These are phyloP conservation scores for Didymella sp. DNA, from an alignment of 2,329 filamentous ascomycete genomes.

Conservation along the genomic window DNA sequence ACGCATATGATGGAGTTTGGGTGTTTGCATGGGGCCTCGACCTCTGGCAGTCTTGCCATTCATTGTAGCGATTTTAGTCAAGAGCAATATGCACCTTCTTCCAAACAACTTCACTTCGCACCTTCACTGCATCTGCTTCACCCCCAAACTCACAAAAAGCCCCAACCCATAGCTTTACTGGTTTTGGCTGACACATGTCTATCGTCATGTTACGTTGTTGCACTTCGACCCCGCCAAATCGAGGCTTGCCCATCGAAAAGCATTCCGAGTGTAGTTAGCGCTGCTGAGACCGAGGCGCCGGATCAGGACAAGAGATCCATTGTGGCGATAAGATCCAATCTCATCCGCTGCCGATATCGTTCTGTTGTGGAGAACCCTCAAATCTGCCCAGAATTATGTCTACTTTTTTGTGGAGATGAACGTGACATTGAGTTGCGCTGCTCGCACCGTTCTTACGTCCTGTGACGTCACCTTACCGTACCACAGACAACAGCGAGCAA, in stretches of 20 bases:
- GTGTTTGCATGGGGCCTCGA: conserved; percentile 27
- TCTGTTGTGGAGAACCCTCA: background rate
- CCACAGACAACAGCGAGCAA: too few relatives aligned
- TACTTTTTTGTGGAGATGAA: background rate
- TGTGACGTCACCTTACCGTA: conserved; percentile 3
- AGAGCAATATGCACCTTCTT: conserved; percentile 1
- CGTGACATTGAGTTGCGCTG: background rate
- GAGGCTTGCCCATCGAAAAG: conserved; percentile 3
- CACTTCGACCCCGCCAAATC: conserved; percentile 7
- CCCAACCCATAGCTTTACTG: background rate
- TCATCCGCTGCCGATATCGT: background rate
- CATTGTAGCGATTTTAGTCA: conserved; percentile 13
- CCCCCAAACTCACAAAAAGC: too few relatives aligned
- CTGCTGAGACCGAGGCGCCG: background rate
- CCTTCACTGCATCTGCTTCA: background rate
- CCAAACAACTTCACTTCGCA: background rate
- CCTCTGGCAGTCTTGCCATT: conserved; percentile 14
- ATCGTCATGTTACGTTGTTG: background rate
- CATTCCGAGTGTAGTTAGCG: conserved; percentile 6
- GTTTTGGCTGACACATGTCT: background rate
- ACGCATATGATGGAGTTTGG: conserved; percentile 31
- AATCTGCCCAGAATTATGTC: background rate
- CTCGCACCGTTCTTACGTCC: background rate
- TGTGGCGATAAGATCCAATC: conserved; percentile 1
- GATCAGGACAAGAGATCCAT: conserved; percentile 23